Evolutionary conservation across 2,329 filamentous ascomycete genomes (phyloP), one percentile per base, ranked within the genome.

Genomic region (Fusarium secorum): DNA sequence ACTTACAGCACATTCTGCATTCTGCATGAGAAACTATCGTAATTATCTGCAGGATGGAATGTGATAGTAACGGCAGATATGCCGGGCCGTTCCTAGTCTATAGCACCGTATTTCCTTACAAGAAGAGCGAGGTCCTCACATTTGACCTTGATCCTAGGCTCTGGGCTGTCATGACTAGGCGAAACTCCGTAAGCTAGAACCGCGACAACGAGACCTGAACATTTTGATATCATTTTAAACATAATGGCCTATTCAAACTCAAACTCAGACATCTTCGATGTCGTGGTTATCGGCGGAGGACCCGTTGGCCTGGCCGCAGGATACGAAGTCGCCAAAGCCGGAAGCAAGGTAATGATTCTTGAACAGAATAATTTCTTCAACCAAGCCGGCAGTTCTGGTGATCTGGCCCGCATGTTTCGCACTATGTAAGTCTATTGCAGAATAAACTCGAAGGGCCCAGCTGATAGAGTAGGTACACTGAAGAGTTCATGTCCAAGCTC

Each of bases 331-430:
- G 66, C 64, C 11, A 69, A 69, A 41, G 32, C 66, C 10, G 64
- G 58, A 11, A 54, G 48, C 32, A 64, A 30, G 9, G 64, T 69
- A 4, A 64, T 69, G 14, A 63, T 68, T 4, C 59, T 69, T 3
- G 66, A 68, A n/a, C 64, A 68, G 6, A 69, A 69, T 17, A 69
- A 69, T 5, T 68, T 69, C 20, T 69, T 68, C 38, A 69, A 69
- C 5, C 59, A 69, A 4, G 66, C 64, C 2, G 64, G 66, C 4
- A 69, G 64, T n/a, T 69, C 66, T 0, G 64, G 66, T 4, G 66
- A 68, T 14, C 28, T 69, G 24, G 66, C 66, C 5, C 64, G 66
- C 22, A 68, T 68, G 66, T 69, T 69, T 11, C 64, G 66, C 8
- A 69, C 64, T 10, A 69, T 68, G 49, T 68, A 44, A 26, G 64